phyloP scores from a whole-genome alignment of 2,329 filamentous ascomycete genomes.

The Onygenales sp. region DNA sequence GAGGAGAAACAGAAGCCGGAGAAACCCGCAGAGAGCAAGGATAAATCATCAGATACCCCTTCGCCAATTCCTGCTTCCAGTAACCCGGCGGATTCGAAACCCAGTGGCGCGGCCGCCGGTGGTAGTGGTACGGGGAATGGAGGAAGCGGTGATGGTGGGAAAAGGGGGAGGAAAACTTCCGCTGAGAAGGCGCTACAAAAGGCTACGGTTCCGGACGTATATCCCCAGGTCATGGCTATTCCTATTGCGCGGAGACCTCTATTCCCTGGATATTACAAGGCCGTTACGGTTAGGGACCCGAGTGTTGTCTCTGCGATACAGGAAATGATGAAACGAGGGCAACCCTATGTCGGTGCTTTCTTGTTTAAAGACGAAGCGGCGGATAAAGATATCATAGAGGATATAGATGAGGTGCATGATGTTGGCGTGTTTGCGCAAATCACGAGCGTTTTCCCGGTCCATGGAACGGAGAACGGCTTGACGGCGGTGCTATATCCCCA shows the following conservation, averaged over 20 bases:
- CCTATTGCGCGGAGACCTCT: conserved; percentile 88
- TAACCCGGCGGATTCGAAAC: conserved; percentile 30
- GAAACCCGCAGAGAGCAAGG: conserved; percentile 27
- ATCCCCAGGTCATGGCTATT: conserved; percentile 95
- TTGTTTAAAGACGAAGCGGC: conserved; percentile 92
- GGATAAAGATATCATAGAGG: conserved; percentile 89
- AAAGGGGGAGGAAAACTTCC: conserved; percentile 53
- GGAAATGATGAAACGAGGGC: conserved; percentile 92
- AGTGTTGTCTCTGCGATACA: conserved; percentile 86
- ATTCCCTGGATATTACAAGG: conserved; percentile 98
- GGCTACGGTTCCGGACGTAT: conserved; percentile 83
- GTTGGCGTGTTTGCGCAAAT: conserved; percentile 97
- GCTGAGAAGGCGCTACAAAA: conserved; percentile 74
- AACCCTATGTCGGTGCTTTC: conserved; percentile 95
- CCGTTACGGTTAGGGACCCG: conserved; percentile 89
- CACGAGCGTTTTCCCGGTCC: conserved; percentile 85
- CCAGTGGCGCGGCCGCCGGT: conserved; percentile 52
- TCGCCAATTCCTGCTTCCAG: conserved; percentile 31
- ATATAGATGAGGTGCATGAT: conserved; percentile 83
- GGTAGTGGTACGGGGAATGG: conserved; percentile 42
- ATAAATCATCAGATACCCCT: conserved; percentile 41
- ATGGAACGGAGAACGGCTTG: conserved; percentile 69
- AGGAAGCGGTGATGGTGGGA: conserved; percentile 34
- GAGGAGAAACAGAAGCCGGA: conserved; percentile 24
- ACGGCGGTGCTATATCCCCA: conserved; percentile 96